Evolutionary conservation across 1,139 yeast genomes (phyloP).

Genomic region (Nakaseomyces sp.): DNA sequence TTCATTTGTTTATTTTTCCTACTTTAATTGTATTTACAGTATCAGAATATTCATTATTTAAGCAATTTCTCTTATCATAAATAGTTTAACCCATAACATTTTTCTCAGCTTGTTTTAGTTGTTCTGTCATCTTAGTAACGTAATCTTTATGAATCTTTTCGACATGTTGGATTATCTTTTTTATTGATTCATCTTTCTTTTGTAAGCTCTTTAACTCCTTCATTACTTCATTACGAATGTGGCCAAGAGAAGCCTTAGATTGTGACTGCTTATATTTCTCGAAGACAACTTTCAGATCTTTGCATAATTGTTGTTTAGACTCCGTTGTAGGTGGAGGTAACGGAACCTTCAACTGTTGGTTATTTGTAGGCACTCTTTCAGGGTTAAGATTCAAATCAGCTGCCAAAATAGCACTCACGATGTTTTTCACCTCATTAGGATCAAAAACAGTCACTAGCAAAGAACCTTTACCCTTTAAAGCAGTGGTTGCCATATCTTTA

Average conservation of each 20-base stretch:
- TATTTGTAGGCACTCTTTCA: slow-evolving; percentile 60
- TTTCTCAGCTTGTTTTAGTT: slow-evolving; percentile 54
- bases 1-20: background rate
- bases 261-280: slow-evolving; percentile 57
- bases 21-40: slow-evolving; percentile 1
- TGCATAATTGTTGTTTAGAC: slow-evolving; percentile 48
- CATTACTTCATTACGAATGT: slow-evolving; percentile 54
- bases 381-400: slow-evolving; percentile 72
- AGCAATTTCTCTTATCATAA: slow-evolving; percentile 13
- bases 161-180: slow-evolving; percentile 45
- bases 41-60: slow-evolving; percentile 2
- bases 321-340: slow-evolving; percentile 72
- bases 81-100: slow-evolving; percentile 21
- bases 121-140: slow-evolving; percentile 47
- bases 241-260: slow-evolving; percentile 45
- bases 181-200: slow-evolving; percentile 49
- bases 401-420: slow-evolving; percentile 61
- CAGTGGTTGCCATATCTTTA: slow-evolving; percentile 64
- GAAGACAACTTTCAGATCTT: slow-evolving; percentile 51
- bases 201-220: slow-evolving; percentile 48
- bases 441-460: slow-evolving; percentile 75
- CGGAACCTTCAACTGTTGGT: slow-evolving; percentile 64
- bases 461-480: slow-evolving; percentile 60
- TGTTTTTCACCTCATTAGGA: slow-evolving; percentile 58
- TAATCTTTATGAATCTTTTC: slow-evolving; percentile 64